Evolutionary conservation across 345 rosid species (phyloP).

Genomic region (Rhodamnia rubescens): DNA sequence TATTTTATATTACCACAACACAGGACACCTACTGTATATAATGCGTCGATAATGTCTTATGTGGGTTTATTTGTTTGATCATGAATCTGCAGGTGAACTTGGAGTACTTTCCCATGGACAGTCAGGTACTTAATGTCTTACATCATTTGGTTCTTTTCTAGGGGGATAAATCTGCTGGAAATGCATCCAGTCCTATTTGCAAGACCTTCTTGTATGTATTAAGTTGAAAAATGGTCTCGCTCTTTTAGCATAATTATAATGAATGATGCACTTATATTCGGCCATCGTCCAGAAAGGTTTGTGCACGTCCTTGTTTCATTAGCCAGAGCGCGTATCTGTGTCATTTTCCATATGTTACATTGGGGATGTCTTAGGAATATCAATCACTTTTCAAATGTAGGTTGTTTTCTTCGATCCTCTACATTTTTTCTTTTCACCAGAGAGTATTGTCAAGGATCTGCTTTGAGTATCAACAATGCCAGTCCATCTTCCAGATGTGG

Average conservation of each 20-base stretch:
- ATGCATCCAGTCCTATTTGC: neutral
- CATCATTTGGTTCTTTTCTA: neutral
- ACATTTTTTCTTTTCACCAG: neutral
- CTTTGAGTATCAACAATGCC: neutral
- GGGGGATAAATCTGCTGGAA: neutral
- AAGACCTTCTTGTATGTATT: neutral
- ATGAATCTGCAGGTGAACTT: conserved; percentile 61
- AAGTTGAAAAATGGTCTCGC: neutral
- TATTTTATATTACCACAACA: neutral
- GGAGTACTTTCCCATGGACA: conserved; percentile 87
- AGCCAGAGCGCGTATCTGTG: neutral
- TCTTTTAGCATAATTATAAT: neutral
- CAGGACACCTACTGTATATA: neutral
- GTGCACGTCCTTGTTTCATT: neutral
- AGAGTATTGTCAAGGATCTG: neutral
- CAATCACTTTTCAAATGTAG: neutral
- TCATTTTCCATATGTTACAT: neutral
- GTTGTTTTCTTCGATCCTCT: neutral
- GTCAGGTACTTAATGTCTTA: conserved; percentile 36
- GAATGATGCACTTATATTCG: neutral
- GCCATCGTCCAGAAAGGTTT: neutral
- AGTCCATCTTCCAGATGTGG: neutral
- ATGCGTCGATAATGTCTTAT: neutral
- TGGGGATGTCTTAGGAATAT: neutral
- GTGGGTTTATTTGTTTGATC: neutral